Base-by-base conservation (phyloP, 2,329 filamentous ascomycete genomes). In the Epichloe baconii region DNA sequence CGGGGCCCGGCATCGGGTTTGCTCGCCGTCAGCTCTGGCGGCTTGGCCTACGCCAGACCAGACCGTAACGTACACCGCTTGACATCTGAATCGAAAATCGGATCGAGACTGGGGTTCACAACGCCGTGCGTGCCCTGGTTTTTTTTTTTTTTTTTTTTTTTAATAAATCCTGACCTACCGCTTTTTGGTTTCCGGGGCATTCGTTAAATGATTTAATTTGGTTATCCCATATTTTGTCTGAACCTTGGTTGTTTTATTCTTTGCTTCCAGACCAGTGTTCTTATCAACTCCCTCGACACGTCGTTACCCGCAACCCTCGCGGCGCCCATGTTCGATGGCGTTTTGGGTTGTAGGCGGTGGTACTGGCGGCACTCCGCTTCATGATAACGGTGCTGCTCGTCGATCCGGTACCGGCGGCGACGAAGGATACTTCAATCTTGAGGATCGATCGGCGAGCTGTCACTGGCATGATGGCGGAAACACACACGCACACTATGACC, bases 261-360 rank as follows among this genome's bases (percentile, higher is more conserved):
- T 11, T 19, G 11, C 17, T 5, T 44, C 11, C 5, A 17, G 17
- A 19, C 44, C 15, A 6, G 31, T 26, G 17, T 14, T 21, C 34
- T 31, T 38, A 38, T 34, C 38, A 19, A 17, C 17, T n/a, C 37
- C 3, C 41, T 35, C 2, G 8, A 42, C 23, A 42, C 23, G 23
- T 41, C 17, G 31, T 34, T 31, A n/a, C 14, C 23, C 42, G 48
- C 41, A 37, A 34, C 40, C 10, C 12, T 19, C 10, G 35, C 35
- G 43, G 48, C 23, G 21, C 40, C 23, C 61, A 64, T 69, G 66
- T 64, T 64, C 66, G 57, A 70, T 66, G 66, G 64, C 61, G 60
- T 70, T 64, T 61, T 68, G 64, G 69, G 65, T 68, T 55, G 65
- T 63, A 57, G 62, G 64, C 61, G 56, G 63, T 54, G 48, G 41